Evolutionary conservation across 1,139 yeast genomes (phyloP).

Genomic region (Geotrichum phurueaensis): DNA sequence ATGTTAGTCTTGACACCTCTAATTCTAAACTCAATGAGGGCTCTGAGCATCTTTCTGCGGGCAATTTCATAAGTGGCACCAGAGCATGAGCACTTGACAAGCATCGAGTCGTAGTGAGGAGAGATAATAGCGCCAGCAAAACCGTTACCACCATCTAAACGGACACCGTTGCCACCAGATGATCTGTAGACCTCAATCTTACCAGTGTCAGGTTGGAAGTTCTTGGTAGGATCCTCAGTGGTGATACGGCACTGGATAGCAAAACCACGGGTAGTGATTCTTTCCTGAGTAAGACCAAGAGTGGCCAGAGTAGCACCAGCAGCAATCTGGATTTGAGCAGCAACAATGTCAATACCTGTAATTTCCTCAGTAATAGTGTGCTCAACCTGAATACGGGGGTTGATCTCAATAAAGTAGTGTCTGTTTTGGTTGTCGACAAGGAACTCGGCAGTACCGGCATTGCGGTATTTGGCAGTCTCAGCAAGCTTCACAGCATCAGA

Average conservation of each 20-base stretch:
- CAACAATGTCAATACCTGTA: conserved; percentile 95
- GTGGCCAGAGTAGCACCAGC: conserved; percentile 95
- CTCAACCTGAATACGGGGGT: conserved; percentile 98
- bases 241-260: conserved; percentile 99
- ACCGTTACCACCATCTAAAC: conserved; percentile 98
- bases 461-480: conserved; percentile 77
- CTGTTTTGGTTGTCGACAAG: conserved; percentile 89
- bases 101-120: conserved; percentile 97
- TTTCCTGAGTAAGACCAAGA: conserved; percentile 87
- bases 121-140: conserved; percentile 97
- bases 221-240: conserved; percentile 94
- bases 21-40: conserved; percentile 93
- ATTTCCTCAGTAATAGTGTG: conserved; percentile 98
- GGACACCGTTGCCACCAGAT: conserved; percentile 98
- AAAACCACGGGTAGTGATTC: conserved; percentile 92
- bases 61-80: conserved; percentile 97
- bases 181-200: conserved; percentile 97
- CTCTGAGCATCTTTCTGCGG: conserved; percentile 93
- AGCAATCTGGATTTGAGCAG: conserved; percentile 98
- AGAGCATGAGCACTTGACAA: conserved; percentile 94
- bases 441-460: conserved; percentile 99
- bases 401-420: conserved; percentile 96
- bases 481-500: conserved; percentile 94
- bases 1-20: conserved; percentile 98
- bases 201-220: conserved; percentile 98